Percentiles rank a stretch among this genome's conserved stretches.
Conservation (phyloP, 164 flowering plant genomes). For the Magnolia changhungtana region DNA sequence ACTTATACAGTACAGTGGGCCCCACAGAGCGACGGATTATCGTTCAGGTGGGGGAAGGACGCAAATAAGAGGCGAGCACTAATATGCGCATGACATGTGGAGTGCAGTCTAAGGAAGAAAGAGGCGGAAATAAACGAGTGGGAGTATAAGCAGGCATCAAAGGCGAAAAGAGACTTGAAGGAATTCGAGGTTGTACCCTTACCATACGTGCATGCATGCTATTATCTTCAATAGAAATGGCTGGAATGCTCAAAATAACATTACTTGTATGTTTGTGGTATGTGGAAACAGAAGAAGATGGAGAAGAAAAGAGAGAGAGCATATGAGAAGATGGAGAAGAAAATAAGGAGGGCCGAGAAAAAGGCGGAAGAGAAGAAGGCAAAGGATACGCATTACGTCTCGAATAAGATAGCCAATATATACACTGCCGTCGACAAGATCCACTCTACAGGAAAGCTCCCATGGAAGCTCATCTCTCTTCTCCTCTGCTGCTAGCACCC, state of each 20-base stretch:
- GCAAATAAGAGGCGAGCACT: no score
- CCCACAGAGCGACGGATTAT: no score
- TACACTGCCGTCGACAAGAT: neutral
- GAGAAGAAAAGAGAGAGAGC: constrained; percentile 15
- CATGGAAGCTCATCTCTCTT: neutral
- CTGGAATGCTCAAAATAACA: no score
- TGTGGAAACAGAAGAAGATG: constrained; percentile 20
- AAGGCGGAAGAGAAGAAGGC: constrained; percentile 20
- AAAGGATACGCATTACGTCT: constrained; percentile 6
- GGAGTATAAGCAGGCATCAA: constrained; percentile 20
- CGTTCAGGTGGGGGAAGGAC: no score
- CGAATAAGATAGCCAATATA: constrained; percentile 5
- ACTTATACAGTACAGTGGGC: no score
- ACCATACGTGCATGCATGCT: neutral
- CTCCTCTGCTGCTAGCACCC: neutral
- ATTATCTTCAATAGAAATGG: neutral
- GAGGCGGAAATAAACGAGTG: constrained; percentile 23
- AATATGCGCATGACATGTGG: neutral
- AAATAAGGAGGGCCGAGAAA: constrained; percentile 6
- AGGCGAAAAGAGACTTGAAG: constrained; percentile 17
- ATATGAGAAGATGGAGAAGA: constrained; percentile 12
- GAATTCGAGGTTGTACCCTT: constrained; percentile 20
- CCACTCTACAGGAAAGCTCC: constrained; percentile 1
- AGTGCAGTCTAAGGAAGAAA: constrained; percentile 21
- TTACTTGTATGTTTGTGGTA: neutral